phyloP scores from a whole-genome alignment of 2,329 filamentous ascomycete species.

The Aspergillus sp. region DNA sequence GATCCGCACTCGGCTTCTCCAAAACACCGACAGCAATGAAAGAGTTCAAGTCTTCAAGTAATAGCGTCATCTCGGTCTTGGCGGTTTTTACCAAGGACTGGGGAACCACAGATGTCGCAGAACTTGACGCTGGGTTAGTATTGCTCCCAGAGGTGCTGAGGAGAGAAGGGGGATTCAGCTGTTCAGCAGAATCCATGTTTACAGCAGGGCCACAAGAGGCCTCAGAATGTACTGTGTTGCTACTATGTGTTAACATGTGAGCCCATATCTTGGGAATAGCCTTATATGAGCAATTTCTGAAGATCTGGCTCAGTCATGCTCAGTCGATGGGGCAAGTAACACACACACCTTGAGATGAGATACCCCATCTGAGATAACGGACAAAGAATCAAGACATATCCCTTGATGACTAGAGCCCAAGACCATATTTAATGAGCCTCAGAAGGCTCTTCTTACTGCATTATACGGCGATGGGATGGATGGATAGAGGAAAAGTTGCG shows the following conservation, averaged over 20 bases:
- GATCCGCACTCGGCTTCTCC: conserved; percentile 12
- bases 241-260: neutral
- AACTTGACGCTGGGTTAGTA: neutral
- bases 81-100: neutral
- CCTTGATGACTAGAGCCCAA: neutral
- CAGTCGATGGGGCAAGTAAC: neutral
- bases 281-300: neutral
- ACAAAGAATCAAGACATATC: neutral
- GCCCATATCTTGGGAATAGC: neutral
- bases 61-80: conserved; percentile 8
- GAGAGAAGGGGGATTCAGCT: neutral
- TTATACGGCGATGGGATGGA: neutral
- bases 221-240: neutral
- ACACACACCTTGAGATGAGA: conserved; percentile 1
- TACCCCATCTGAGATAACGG: neutral
- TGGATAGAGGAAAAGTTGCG: neutral
- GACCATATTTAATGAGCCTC: neutral
- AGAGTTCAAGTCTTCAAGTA: conserved; percentile 15
- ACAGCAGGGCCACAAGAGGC: neutral
- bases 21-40: conserved; percentile 37
- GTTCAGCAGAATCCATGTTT: neutral
- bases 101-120: neutral
- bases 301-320: neutral
- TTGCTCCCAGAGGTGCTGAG: neutral
- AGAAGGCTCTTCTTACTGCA: neutral